Evolutionary conservation across 495 filamentous ascomycete genomes (phyloP).

Genomic region (Trichoderma parareesei): DNA sequence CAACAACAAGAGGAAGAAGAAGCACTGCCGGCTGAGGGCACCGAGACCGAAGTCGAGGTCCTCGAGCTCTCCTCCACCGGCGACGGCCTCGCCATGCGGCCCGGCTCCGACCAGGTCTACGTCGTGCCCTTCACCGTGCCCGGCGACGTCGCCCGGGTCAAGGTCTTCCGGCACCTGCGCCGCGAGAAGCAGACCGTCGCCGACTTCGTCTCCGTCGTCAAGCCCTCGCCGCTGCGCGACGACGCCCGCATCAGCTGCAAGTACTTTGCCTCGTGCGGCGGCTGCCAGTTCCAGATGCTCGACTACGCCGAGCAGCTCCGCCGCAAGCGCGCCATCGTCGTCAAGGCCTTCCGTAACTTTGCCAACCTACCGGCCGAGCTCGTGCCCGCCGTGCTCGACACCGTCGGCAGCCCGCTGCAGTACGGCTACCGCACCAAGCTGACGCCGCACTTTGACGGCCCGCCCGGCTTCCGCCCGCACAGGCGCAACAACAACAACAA

Average conservation of each 20-base stretch:
- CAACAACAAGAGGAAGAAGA: conserved; percentile 13
- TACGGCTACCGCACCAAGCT: conserved; percentile 95
- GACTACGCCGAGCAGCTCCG: conserved; percentile 77
- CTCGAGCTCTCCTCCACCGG: conserved; percentile 78
- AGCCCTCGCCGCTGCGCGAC: conserved; percentile 66
- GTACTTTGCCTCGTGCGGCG: conserved; percentile 82
- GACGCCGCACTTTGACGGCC: conserved; percentile 87
- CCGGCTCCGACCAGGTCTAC: conserved; percentile 64
- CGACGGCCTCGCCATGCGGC: conserved; percentile 66
- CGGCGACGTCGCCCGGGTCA: conserved; percentile 72
- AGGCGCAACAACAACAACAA: conserved; percentile 22
- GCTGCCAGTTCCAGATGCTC: conserved; percentile 97
- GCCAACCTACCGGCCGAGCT: conserved; percentile 67
- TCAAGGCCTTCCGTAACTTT: conserved; percentile 89
- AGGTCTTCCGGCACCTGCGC: conserved; percentile 62
- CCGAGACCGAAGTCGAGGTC: conserved; percentile 72
- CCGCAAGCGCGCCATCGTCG: conserved; percentile 77
- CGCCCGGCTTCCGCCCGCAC: conserved; percentile 34
- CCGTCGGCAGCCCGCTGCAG: conserved; percentile 80
- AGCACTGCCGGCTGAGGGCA: conserved; percentile 54
- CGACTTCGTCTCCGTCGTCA: conserved; percentile 72
- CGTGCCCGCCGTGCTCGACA: conserved; percentile 69
- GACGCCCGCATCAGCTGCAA: conserved; percentile 67
- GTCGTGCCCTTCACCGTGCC: conserved; percentile 81
- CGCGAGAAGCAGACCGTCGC: conserved; percentile 56